These are phyloP conservation scores for Chaetoceros tenuissimus DNA, from an alignment of 108 stramenopile genomes.

Conservation along the genomic window DNA sequence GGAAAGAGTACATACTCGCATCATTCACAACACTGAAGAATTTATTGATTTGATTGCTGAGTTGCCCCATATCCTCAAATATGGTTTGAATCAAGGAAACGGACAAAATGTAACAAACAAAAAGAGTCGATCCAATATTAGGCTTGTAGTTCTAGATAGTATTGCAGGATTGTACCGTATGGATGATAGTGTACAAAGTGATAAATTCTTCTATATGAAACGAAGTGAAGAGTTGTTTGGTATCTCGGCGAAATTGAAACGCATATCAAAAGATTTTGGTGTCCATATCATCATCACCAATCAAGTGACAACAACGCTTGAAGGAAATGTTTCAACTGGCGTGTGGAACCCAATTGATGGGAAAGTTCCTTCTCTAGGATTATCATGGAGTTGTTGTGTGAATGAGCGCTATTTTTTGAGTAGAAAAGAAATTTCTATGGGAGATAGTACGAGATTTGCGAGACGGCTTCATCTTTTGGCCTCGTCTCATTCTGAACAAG, in stretches of 20 bases:
- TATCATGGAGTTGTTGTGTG: constrained; percentile 67
- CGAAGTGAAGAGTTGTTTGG: constrained; percentile 32
- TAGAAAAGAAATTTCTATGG: too few species aligned
- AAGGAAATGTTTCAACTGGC: constrained; percentile 1
- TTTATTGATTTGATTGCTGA: not conserved
- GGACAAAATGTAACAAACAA: constrained; percentile 10
- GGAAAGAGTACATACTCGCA: constrained; percentile 1
- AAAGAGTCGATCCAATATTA: constrained; percentile 14
- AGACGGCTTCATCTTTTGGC: too few species aligned
- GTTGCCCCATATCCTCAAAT: not conserved
- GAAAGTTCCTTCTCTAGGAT: constrained; percentile 50
- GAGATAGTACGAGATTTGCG: too few species aligned
- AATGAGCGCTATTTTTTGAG: constrained; percentile 34
- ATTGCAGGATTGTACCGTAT: constrained; percentile 58
- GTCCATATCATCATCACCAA: constrained; percentile 55
- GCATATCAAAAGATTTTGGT: constrained; percentile 29
- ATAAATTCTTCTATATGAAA: constrained; percentile 1
- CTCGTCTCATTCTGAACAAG: too few species aligned
- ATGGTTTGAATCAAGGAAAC: constrained; percentile 9
- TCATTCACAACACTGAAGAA: constrained; percentile 7
- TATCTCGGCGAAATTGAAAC: constrained; percentile 32
- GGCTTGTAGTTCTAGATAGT: constrained; percentile 50
- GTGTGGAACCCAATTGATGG: constrained; percentile 1
- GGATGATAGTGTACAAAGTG: constrained; percentile 6
- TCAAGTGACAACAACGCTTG: constrained; percentile 40